Conservation (phyloP, 495 filamentous ascomycete genomes). For the Margaritispora aquatica region DNA sequence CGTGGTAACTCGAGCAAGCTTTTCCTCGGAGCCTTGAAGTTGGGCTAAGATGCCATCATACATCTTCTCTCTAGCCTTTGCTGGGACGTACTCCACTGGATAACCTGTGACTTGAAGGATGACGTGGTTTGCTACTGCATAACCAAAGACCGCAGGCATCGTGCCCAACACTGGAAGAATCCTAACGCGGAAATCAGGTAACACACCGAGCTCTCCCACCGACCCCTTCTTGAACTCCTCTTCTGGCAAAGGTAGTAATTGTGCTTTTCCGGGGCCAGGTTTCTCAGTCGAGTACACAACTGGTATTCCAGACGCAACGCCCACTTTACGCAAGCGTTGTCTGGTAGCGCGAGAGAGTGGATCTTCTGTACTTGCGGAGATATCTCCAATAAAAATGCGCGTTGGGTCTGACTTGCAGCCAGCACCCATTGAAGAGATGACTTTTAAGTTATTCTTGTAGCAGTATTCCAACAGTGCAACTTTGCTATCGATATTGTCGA, state of each 20-base stretch:
- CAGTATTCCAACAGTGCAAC: conserved; percentile 89
- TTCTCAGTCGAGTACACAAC: conserved; percentile 93
- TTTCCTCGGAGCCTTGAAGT: conserved; percentile 72
- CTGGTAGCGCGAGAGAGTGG: conserved; percentile 81
- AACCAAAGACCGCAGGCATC: conserved; percentile 95
- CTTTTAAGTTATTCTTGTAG: conserved; percentile 61
- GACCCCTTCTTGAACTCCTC: conserved; percentile 86
- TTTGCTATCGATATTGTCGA: conserved; percentile 97
- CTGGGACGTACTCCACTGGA: conserved; percentile 73
- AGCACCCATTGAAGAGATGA: conserved; percentile 95
- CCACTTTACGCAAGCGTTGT: conserved; percentile 67
- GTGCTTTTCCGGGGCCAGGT: conserved; percentile 84
- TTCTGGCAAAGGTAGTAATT: conserved; percentile 77
- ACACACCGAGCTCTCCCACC: conserved; percentile 77
- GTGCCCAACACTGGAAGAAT: conserved; percentile 94
- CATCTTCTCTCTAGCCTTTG: conserved; percentile 82
- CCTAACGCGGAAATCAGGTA: conserved; percentile 88
- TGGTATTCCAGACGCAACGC: conserved; percentile 79
- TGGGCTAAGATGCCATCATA: conserved; percentile 73
- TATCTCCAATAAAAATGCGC: conserved; percentile 85
- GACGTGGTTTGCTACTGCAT: conserved; percentile 83
- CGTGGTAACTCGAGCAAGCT: conserved; percentile 47
- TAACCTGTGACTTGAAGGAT: conserved; percentile 83
- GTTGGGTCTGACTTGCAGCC: conserved; percentile 97
- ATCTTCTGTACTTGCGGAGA: conserved; percentile 83